phyloP scores from a whole-genome alignment of 2,329 filamentous ascomycete genomes.

The Fusarium camptoceras region DNA sequence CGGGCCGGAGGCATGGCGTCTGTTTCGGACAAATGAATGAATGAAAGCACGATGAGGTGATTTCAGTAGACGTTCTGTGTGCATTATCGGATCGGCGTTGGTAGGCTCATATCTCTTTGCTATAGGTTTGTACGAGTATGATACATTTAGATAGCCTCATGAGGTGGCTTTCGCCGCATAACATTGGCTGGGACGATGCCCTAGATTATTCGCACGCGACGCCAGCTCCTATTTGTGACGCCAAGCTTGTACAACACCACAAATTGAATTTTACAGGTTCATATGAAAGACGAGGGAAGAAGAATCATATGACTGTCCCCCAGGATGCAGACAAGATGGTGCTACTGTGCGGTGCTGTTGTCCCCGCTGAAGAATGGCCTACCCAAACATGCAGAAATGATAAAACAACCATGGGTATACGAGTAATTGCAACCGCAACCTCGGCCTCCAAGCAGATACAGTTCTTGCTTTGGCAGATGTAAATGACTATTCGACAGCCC shows the following conservation, averaged over 20 bases:
- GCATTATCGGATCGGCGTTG: slow-evolving; percentile 30
- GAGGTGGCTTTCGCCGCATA: neutral
- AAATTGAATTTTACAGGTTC: neutral
- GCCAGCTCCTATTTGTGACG: slow-evolving; percentile 4
- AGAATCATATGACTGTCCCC: neutral
- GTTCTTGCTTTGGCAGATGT: slow-evolving; percentile 1
- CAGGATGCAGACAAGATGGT: slow-evolving; percentile 6
- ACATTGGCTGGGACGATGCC: neutral
- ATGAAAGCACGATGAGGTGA: slow-evolving; percentile 14
- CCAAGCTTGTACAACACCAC: neutral
- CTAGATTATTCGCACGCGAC: neutral
- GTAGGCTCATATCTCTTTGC: slow-evolving; percentile 18
- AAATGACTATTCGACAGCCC: slow-evolving; percentile 18
- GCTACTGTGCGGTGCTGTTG: slow-evolving; percentile 24
- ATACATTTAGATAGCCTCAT: slow-evolving; percentile 3
- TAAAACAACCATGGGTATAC: slow-evolving; percentile 19
- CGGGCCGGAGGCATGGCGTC: neutral
- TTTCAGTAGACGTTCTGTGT: slow-evolving; percentile 17
- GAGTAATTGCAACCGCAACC: slow-evolving; percentile 5
- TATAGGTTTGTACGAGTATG: slow-evolving; percentile 31
- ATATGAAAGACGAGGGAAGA: neutral
- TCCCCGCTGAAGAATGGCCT: slow-evolving; percentile 13
- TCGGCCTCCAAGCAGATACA: slow-evolving; percentile 7
- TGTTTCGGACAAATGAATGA: slow-evolving; percentile 4
- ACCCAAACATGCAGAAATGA: neutral